Evolutionary conservation across 768 basidiomycete genomes (phyloP).

Genomic region (Tulasnella calospora): DNA sequence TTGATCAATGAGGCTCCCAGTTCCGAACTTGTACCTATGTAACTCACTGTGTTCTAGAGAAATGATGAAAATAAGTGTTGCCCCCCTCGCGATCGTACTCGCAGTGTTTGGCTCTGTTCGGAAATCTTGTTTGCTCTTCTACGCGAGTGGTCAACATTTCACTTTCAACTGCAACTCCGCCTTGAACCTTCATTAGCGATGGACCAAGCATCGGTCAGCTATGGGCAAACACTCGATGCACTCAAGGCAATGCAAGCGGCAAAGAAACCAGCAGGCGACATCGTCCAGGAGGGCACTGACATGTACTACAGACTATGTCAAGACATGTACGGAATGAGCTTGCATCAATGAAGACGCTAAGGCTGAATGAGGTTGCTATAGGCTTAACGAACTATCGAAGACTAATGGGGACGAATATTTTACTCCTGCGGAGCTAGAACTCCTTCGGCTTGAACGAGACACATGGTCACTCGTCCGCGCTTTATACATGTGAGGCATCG

Average conservation of each 20-base stretch:
- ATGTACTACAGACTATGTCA: not conserved
- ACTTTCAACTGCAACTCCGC: not conserved
- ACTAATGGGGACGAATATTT: conserved; percentile 2
- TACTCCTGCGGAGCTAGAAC: conserved; percentile 50
- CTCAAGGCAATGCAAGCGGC: not conserved
- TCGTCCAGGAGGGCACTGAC: not conserved
- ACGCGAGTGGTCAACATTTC: conserved; percentile 1
- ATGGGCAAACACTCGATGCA: not conserved
- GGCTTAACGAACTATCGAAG: not conserved
- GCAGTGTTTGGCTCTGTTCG: not conserved
- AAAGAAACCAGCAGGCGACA: not conserved
- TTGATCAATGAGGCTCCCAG: not conserved
- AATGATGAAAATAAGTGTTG: not conserved
- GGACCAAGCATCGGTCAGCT: not conserved
- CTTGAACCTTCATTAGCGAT: not conserved
- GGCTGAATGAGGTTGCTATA: not conserved
- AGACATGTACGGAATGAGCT: not conserved
- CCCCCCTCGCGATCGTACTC: not conserved
- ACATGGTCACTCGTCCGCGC: conserved; percentile 80
- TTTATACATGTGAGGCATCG: conserved; percentile 40
- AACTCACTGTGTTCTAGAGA: not conserved
- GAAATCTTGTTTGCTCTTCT: not conserved
- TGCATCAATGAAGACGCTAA: not conserved
- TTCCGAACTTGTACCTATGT: not conserved
- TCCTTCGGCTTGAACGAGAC: conserved; percentile 66